A percentile compares a stretch with the other conserved stretches of the same genome.
Evolutionary conservation across 2,329 filamentous ascomycete species (phyloP).

Genomic region (Sphaerostilbella broomeana): DNA sequence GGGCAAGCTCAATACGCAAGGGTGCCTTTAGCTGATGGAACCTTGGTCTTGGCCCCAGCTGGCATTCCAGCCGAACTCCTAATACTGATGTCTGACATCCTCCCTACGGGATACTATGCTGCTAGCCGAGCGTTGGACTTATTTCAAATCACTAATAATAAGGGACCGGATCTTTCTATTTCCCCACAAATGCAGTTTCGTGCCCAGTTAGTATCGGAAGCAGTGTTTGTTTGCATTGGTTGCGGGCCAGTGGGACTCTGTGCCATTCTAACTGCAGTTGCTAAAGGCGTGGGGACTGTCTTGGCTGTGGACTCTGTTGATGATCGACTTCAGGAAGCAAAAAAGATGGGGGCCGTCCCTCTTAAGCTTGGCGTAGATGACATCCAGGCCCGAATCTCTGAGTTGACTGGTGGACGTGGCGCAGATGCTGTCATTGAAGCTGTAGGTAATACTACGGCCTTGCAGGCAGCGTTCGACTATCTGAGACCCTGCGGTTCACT

Average conservation of each 20-base stretch:
- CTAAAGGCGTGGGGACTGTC: conserved; percentile 1
- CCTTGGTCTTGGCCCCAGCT: background rate
- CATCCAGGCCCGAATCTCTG: conserved; percentile 1
- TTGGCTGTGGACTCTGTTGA: conserved; percentile 1
- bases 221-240: conserved; percentile 2
- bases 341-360: conserved; percentile 1
- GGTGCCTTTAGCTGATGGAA: conserved; percentile 6
- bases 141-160: background rate
- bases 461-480: conserved; percentile 1
- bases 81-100: conserved; percentile 7
- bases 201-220: too few species aligned
- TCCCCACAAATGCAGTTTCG: too few species aligned
- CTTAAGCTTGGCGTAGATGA: background rate
- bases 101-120: conserved; percentile 4
- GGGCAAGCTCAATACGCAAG: conserved; percentile 4
- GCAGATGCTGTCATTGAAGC: conserved; percentile 3
- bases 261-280: conserved; percentile 2
- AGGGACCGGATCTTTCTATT: background rate
- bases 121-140: background rate
- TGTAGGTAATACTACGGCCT: conserved; percentile 3
- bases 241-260: conserved; percentile 4
- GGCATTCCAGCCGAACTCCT: background rate
- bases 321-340: conserved; percentile 2
- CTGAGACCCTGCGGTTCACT: conserved; percentile 1
- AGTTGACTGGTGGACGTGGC: background rate